Conservation (phyloP, 805 yeast genomes). For the Nakazawaea ambrosiae region DNA sequence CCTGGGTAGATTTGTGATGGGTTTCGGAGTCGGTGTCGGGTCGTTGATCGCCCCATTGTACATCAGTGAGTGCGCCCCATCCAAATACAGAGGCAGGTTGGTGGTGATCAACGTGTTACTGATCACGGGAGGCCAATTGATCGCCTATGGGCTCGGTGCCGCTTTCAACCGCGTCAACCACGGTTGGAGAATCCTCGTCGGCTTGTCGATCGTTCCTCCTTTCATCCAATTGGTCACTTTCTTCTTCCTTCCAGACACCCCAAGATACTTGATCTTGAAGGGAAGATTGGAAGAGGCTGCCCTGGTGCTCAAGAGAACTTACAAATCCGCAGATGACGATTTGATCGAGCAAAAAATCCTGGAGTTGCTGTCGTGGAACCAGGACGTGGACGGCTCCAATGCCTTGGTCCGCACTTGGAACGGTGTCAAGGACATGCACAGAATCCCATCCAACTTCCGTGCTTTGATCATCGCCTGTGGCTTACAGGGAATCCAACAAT, state of each 20-base stretch:
- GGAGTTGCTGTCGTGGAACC: constrained; percentile 49
- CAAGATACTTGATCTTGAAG: constrained; percentile 77
- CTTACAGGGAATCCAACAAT: constrained; percentile 92
- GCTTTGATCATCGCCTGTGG: constrained; percentile 90
- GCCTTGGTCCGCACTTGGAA: constrained; percentile 47
- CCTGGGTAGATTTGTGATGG: constrained; percentile 86
- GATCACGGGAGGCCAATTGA: constrained; percentile 90
- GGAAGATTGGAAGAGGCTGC: constrained; percentile 61
- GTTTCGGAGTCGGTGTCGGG: constrained; percentile 95
- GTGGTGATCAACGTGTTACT: constrained; percentile 85
- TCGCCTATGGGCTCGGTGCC: constrained; percentile 92
- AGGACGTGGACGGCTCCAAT: constrained; percentile 37
- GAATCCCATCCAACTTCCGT: constrained; percentile 72
- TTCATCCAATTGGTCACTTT: constrained; percentile 69
- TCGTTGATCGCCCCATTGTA: constrained; percentile 91
- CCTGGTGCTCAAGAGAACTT: constrained; percentile 55
- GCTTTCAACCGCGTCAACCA: constrained; percentile 65
- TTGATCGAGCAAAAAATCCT: constrained; percentile 60
- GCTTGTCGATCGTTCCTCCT: constrained; percentile 85
- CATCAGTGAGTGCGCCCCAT: constrained; percentile 88
- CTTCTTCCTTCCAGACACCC: constrained; percentile 90
- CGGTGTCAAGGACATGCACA: constrained; percentile 57
- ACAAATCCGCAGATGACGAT: constrained; percentile 55
- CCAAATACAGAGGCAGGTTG: constrained; percentile 83
- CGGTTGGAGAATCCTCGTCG: constrained; percentile 94